Percentiles rank a stretch among this genome's conserved stretches.
These are phyloP conservation scores for Acer campestre DNA, from an alignment of 345 rosid genomes.

Conservation along the genomic window DNA sequence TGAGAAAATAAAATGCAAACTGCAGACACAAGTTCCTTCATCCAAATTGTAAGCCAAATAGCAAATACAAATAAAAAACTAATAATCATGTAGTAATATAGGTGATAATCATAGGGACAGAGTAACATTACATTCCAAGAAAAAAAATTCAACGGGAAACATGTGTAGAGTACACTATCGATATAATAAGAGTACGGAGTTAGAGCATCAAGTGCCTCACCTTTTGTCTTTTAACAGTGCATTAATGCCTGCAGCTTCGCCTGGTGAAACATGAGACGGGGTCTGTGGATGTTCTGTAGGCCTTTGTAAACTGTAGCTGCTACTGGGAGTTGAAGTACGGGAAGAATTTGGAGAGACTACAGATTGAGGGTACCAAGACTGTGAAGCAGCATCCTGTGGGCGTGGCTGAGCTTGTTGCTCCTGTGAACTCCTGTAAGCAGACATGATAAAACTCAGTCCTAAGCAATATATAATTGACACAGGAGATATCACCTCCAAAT, in stretches of 20 bases:
- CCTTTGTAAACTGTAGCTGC: slow-evolving; percentile 38
- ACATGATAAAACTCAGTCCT: slow-evolving; percentile 16
- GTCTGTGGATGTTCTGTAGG: slow-evolving; percentile 45
- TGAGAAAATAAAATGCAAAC: neutral
- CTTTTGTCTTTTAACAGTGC: slow-evolving; percentile 69
- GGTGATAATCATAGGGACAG: neutral
- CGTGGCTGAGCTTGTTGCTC: slow-evolving; percentile 68
- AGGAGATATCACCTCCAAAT: neutral
- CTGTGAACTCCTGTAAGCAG: slow-evolving; percentile 60
- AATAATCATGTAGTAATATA: neutral
- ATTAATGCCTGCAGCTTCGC: slow-evolving; percentile 75
- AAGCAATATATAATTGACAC: slow-evolving; percentile 3
- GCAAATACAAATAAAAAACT: neutral
- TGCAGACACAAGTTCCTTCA: neutral
- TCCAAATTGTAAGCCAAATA: neutral
- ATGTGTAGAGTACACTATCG: neutral
- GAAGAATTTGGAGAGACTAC: slow-evolving; percentile 61
- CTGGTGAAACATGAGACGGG: slow-evolving; percentile 66
- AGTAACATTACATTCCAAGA: neutral
- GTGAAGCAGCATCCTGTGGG: slow-evolving; percentile 61
- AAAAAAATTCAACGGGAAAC: neutral
- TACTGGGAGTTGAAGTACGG: slow-evolving; percentile 52
- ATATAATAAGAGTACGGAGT: neutral
- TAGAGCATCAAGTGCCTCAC: slow-evolving; percentile 32
- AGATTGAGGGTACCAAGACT: slow-evolving; percentile 84